phyloP scores from a whole-genome alignment of 345 rosid genomes.

The Citrus maxima region DNA sequence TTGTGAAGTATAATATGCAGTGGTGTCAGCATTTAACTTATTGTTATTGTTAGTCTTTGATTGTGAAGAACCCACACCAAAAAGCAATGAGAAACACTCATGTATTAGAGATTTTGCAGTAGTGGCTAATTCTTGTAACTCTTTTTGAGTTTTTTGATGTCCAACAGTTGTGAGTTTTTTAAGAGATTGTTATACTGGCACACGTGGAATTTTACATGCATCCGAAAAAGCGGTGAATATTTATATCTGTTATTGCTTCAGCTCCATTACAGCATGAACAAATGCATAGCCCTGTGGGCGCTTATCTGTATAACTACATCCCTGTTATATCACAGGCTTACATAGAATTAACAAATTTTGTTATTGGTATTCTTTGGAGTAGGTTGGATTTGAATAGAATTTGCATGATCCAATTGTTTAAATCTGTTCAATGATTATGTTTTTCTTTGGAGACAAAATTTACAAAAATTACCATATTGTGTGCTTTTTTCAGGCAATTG shows the following conservation, averaged over 20 bases:
- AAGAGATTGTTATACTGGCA: too few relatives aligned
- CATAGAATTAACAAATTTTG: too few relatives aligned
- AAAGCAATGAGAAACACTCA: background rate
- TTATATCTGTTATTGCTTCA: too few relatives aligned
- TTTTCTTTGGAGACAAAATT: background rate
- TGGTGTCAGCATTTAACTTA: background rate
- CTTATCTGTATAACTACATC: too few relatives aligned
- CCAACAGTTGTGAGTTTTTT: too few relatives aligned
- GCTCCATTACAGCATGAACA: too few relatives aligned
- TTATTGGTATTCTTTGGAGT: too few relatives aligned
- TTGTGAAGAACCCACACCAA: background rate
- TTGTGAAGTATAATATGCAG: background rate
- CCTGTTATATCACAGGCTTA: too few relatives aligned
- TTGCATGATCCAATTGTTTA: background rate
- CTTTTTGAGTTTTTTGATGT: background rate
- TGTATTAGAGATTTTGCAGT: background rate
- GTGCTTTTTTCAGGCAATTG: conserved; percentile 39
- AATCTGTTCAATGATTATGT: background rate
- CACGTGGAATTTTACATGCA: too few relatives aligned
- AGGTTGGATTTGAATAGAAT: conserved; percentile 10
- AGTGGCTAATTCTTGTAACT: background rate
- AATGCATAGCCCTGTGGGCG: too few relatives aligned
- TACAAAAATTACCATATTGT: background rate
- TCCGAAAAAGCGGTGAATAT: too few relatives aligned
- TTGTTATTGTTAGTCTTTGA: background rate